Evolutionary conservation across 805 yeast genomes (phyloP), one percentile per base, ranked within the genome.

Genomic region (Blastobotrys americana): DNA sequence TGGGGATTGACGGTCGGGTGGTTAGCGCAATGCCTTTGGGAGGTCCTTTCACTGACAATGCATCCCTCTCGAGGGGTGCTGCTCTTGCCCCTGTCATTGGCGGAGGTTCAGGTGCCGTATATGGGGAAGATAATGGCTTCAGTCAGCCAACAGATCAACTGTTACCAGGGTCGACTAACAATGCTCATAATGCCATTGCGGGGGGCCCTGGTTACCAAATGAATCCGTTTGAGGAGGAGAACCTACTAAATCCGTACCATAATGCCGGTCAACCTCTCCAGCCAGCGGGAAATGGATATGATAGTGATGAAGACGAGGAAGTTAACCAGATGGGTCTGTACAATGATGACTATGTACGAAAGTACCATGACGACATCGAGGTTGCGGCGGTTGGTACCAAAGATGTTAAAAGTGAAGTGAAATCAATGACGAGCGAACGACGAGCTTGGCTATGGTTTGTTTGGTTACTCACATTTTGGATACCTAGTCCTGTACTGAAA

Each of bases 401-500:
- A 18, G 55, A 21, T 10, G 20, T 6, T 20, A 35, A 53, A 19
- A 43, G 64, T 4, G 65, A 64, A 39, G 64, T 65, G 5, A 52
- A 53, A 19, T 43, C 47, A 10, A 61, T 56, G 43, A 52, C 70
- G 1, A 39, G 53, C 0, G 53, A 54, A 33, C 55, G 72, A 6
- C 55, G 59, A 33, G 37, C 52, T 6, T 68, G 72, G 72, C 65
- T 67, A 3, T 42, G 50, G 8, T 49, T 68, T 28, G 71, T 67
- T 19, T 68, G 72, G 71, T 15, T 50, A n/a, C 42, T 61, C 15
- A 67, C 71, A 1, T 68, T 59, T 49, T 68, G 71, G 71, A 65
- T 68, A 33, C 72, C 72, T 1, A 58, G 65, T 20, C 65, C 66
- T 2, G 16, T 60, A 8, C 50, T 68, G 27, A 51, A 49, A 42